Evolutionary conservation across 306 rosid genomes (phyloP), one percentile per base, ranked within the genome.

Genomic region (Leucaena leucocephala): DNA sequence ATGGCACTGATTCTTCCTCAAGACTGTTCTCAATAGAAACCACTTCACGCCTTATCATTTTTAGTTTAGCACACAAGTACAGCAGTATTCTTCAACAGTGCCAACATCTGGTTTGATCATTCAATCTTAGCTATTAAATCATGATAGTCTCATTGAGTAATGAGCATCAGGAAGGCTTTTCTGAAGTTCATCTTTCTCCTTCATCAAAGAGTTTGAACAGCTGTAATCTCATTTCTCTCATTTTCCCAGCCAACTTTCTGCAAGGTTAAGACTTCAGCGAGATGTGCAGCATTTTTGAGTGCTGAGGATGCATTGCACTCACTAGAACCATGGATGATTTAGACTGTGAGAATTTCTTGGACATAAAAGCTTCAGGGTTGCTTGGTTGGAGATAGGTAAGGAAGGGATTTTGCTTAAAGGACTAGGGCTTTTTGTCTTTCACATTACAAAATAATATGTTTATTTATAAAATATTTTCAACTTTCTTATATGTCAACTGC

Each of bases 11-110:
- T 43, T 90, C 93, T 61, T 81, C 90, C 9, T 59, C 96, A 27
- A 76, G 45, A 65, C 86, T 84, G 73, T 36, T 66, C 72, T 54
- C 91, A 42, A 76, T 78, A 15, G 21, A 11, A 34, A 27, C 58
- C 83, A 69, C 85, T 80, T 76, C 90, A 36, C 75, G 33, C 66
- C 27, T 4, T 62, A 4, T 40, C 44, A 65, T 9, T 71, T 22
- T 71, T 75, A 48, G 84, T 40, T 5, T 76, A 62, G 49, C 86
- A 72, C 40, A 89, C 72, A 15, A 48, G 5, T 44, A 87, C 81
- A 34, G 89, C 82, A 8, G 97, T 88, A n/a, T 72, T 75, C 89
- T 88, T 91, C 92, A 94, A 46, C 88, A 86, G 49, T 43, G 82
- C 54, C 55, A 88, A 68, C 4, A 91, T 91, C 79, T 71, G 71